Conservation (phyloP, 2,329 filamentous ascomycete species). For the Colletotrichum musae region DNA sequence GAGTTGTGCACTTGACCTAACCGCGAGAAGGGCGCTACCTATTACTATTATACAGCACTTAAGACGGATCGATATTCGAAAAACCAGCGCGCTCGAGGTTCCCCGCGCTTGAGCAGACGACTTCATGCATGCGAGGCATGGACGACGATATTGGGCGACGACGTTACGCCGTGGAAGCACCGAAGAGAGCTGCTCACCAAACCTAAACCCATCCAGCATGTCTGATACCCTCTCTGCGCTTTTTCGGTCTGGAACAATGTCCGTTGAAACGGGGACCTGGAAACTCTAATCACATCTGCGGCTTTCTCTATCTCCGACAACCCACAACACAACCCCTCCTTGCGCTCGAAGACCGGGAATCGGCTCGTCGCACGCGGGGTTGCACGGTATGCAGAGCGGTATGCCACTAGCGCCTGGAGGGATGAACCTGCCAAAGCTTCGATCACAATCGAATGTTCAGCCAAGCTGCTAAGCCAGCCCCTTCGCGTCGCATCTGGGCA, state of each 20-base stretch:
- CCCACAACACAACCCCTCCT: not conserved
- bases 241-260: constrained; percentile 1
- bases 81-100: not conserved
- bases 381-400: constrained; percentile 10
- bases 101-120: not conserved
- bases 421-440: constrained; percentile 17
- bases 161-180: constrained; percentile 8
- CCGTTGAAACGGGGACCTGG: constrained; percentile 13
- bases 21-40: not conserved
- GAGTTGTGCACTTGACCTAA: not conserved
- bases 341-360: constrained; percentile 15
- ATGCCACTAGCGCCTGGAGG: constrained; percentile 10
- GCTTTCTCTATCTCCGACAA: constrained; percentile 4
- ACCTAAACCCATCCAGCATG: constrained; percentile 12
- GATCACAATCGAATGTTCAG: constrained; percentile 8
- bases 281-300: constrained; percentile 22
- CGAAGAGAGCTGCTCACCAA: constrained; percentile 17
- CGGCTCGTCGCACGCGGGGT: constrained; percentile 15
- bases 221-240: constrained; percentile 17
- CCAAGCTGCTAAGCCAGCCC: not conserved
- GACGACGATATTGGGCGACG: not conserved
- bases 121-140: not conserved
- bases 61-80: not conserved
- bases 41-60: too few relatives aligned
- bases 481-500: constrained; percentile 3